A percentile compares a stretch with the other conserved stretches of the same genome.
These are phyloP conservation scores for Stachybotrys echinatus DNA, from an alignment of 2,329 filamentous ascomycete species.

Conservation along the genomic window DNA sequence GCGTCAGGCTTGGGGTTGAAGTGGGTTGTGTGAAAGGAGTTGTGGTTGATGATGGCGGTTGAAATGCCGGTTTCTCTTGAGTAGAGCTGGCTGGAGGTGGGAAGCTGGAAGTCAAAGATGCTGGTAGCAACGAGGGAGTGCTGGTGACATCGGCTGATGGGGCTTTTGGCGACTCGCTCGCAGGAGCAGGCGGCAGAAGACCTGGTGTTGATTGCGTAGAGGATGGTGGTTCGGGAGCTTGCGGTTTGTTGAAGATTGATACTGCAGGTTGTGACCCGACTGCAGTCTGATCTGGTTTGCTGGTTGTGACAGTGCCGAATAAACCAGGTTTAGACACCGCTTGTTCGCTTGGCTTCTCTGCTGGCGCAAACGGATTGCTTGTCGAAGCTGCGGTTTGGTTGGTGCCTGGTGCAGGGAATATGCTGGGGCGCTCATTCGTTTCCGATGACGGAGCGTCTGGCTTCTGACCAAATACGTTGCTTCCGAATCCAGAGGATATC, in stretches of 20 bases:
- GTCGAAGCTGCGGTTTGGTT: background rate
- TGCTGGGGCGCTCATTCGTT: background rate
- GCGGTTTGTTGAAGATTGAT: background rate
- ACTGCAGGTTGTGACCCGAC: background rate
- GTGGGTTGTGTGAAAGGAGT: background rate
- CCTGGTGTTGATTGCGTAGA: background rate
- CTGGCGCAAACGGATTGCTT: background rate
- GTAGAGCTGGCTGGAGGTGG: background rate
- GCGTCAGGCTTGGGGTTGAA: background rate
- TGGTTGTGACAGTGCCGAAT: background rate
- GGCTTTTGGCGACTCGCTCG: no score
- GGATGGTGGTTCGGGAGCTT: background rate
- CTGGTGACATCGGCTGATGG: background rate
- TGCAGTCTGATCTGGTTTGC: background rate
- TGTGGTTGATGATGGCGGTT: background rate
- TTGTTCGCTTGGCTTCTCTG: background rate
- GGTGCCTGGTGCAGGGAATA: background rate
- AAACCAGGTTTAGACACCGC: background rate
- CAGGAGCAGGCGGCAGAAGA: background rate
- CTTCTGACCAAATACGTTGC: background rate
- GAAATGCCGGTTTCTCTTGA: background rate
- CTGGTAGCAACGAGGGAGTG: background rate
- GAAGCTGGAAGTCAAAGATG: background rate
- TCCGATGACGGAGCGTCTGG: background rate
- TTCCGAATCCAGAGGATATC: conserved; percentile 8